A percentile compares a stretch with the other conserved stretches of the same genome.
These are phyloP conservation scores for Aegilops bicornis DNA, from an alignment of 176 grass and related monocot species.

Conservation along the genomic window DNA sequence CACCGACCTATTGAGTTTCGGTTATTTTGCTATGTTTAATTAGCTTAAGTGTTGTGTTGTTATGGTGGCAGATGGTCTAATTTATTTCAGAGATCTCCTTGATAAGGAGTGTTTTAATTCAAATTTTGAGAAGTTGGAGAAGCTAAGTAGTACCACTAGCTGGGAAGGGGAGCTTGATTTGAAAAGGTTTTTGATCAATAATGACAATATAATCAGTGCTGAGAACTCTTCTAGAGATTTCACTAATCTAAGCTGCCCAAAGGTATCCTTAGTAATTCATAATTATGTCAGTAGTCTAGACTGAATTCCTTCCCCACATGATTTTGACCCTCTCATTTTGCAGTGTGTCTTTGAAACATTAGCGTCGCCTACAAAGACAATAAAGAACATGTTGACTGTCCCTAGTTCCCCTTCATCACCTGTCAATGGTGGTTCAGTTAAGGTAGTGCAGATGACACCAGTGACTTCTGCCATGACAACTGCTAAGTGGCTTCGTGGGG, in stretches of 20 bases:
- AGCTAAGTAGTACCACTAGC: slow-evolving; percentile 38
- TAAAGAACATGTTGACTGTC: slow-evolving; percentile 61
- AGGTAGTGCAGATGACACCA: slow-evolving; percentile 75
- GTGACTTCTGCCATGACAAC: slow-evolving; percentile 93
- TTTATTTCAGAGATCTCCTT: slow-evolving; percentile 72
- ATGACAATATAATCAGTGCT: slow-evolving; percentile 39
- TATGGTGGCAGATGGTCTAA: slow-evolving; percentile 66
- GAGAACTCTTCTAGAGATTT: slow-evolving; percentile 27
- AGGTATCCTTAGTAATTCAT: slow-evolving; percentile 44
- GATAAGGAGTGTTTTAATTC: slow-evolving; percentile 55
- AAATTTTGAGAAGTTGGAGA: slow-evolving; percentile 69
- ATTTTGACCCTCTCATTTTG: slow-evolving; percentile 35
- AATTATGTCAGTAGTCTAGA: slow-evolving; percentile 16
- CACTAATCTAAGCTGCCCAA: slow-evolving; percentile 44
- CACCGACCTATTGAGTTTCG: not conserved
- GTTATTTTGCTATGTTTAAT: slow-evolving; percentile 13
- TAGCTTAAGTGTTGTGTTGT: slow-evolving; percentile 20
- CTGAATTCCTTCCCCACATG: slow-evolving; percentile 19
- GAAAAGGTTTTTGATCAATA: slow-evolving; percentile 61
- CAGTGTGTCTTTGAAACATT: slow-evolving; percentile 75
- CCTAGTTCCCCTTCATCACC: slow-evolving; percentile 73
- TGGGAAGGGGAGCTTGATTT: slow-evolving; percentile 67
- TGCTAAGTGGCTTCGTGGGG: slow-evolving; percentile 89
- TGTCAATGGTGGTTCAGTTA: slow-evolving; percentile 50
- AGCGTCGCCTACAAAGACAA: slow-evolving; percentile 73